A percentile compares a stretch with the other conserved stretches of the same genome.
Conservation (phyloP, 1,139 yeast genomes). For the Suhomyces coccinellae region DNA sequence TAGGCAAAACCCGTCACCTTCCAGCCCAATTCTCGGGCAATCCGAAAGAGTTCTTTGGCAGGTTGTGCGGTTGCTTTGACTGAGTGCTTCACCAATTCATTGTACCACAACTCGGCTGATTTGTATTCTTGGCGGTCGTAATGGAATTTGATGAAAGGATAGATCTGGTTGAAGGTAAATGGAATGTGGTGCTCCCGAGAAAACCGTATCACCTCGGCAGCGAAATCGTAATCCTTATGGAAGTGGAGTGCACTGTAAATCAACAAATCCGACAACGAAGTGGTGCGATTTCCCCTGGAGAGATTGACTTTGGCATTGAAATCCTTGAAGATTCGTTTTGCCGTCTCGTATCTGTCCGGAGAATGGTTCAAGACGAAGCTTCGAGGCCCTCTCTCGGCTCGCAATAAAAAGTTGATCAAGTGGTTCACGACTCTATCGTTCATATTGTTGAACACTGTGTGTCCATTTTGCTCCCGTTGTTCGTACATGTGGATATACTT, state of each 20-base stretch:
- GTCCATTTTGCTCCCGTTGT: background rate
- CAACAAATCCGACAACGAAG: slow-evolving; percentile 33
- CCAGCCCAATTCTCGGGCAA: slow-evolving; percentile 42
- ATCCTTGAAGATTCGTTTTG: slow-evolving; percentile 29
- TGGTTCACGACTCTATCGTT: slow-evolving; percentile 33
- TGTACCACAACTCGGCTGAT: slow-evolving; percentile 41
- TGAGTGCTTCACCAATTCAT: slow-evolving; percentile 36
- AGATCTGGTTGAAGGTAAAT: slow-evolving; percentile 42
- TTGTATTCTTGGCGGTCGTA: slow-evolving; percentile 32
- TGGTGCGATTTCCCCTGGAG: slow-evolving; percentile 18
- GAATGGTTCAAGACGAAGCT: slow-evolving; percentile 24
- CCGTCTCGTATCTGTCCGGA: slow-evolving; percentile 26
- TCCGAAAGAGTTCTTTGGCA: slow-evolving; percentile 31
- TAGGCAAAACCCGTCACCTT: slow-evolving; percentile 35
- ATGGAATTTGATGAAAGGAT: slow-evolving; percentile 42
- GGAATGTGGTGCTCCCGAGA: slow-evolving; percentile 32
- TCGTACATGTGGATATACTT: slow-evolving; percentile 19
- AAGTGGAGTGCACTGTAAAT: slow-evolving; percentile 29
- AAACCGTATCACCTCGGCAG: slow-evolving; percentile 30
- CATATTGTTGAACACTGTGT: slow-evolving; percentile 3
- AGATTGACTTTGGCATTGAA: slow-evolving; percentile 22
- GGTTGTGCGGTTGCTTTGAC: slow-evolving; percentile 30
- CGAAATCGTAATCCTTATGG: slow-evolving; percentile 39
- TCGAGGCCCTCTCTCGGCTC: slow-evolving; percentile 20
- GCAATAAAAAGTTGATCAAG: slow-evolving; percentile 32